Percentiles rank a stretch among this genome's conserved stretches.
Evolutionary conservation across 345 rosid genomes (phyloP).

Genomic region (Sonneratia alba): DNA sequence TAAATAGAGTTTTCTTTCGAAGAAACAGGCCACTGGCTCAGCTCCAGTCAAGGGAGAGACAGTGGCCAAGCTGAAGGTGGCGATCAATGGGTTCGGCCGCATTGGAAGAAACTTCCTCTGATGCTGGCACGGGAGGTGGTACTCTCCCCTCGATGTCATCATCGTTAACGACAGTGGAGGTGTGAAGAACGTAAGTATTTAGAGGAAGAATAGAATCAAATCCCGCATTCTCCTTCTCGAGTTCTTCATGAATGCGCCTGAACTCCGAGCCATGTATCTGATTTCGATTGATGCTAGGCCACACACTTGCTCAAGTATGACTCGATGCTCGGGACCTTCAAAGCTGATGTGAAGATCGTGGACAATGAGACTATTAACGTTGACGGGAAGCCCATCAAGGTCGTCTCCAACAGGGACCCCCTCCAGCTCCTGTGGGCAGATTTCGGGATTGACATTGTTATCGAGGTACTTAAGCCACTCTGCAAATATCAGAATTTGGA

Average conservation of each 20-base stretch:
- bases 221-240: not conserved
- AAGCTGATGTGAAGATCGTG: conserved; percentile 83
- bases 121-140: conserved; percentile 94
- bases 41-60: conserved; percentile 50
- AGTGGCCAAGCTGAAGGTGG: conserved; percentile 86
- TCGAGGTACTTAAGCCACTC: conserved; percentile 40
- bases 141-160: conserved; percentile 87
- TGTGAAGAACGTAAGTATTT: conserved; percentile 74
- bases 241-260: not conserved
- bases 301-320: conserved; percentile 94
- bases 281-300: conserved; percentile 34
- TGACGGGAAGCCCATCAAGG: conserved; percentile 81
- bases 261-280: not conserved
- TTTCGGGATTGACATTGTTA: conserved; percentile 93
- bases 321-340: conserved; percentile 89
- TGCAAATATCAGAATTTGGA: too few relatives aligned
- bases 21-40: conserved; percentile 36
- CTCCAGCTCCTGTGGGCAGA: conserved; percentile 98
- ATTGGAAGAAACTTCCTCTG: conserved; percentile 96
- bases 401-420: conserved; percentile 89
- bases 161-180: conserved; percentile 97
- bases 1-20: not conserved
- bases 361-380: conserved; percentile 69
- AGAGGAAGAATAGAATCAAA: not conserved
- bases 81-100: conserved; percentile 93